These are phyloP conservation scores for Davidsoniella virescens DNA, from an alignment of 2,329 filamentous ascomycete genomes.

Conservation along the genomic window DNA sequence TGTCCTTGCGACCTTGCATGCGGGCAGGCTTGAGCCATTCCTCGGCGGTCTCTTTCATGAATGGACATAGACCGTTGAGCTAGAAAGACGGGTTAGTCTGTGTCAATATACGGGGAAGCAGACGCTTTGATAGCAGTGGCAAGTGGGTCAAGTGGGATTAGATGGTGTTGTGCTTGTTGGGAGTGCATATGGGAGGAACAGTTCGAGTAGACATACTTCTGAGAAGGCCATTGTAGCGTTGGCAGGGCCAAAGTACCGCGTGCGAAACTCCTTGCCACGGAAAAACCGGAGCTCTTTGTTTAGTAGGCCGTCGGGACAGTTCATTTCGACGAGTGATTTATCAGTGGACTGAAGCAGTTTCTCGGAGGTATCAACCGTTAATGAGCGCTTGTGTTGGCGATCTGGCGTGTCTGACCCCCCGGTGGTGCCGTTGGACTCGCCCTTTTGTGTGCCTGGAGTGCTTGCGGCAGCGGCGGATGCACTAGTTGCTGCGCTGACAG, in stretches of 20 bases:
- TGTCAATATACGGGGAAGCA: constrained; percentile 6
- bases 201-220: constrained; percentile 22
- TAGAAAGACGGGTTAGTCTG: constrained; percentile 8
- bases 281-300: constrained; percentile 41
- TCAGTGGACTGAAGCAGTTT: constrained; percentile 14
- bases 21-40: constrained; percentile 44
- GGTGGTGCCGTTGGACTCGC: constrained; percentile 22
- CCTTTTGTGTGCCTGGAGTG: constrained; percentile 25
- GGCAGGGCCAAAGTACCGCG: constrained; percentile 42
- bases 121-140: background rate
- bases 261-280: constrained; percentile 42
- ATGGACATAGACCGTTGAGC: constrained; percentile 39
- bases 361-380: background rate
- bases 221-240: constrained; percentile 45
- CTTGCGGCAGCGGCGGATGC: background rate
- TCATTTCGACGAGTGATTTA: constrained; percentile 25
- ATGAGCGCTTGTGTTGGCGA: constrained; percentile 15
- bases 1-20: constrained; percentile 38
- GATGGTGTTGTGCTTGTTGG: no score
- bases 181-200: no score
- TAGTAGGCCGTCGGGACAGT: constrained; percentile 19
- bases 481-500: constrained; percentile 15
- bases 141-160: no score
- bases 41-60: constrained; percentile 46
- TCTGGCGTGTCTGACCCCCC: constrained; percentile 14